A percentile compares a stretch with the other conserved stretches of the same genome.
Evolutionary conservation across 2,329 filamentous ascomycete species (phyloP).

Genomic region (Fusarium nanum): DNA sequence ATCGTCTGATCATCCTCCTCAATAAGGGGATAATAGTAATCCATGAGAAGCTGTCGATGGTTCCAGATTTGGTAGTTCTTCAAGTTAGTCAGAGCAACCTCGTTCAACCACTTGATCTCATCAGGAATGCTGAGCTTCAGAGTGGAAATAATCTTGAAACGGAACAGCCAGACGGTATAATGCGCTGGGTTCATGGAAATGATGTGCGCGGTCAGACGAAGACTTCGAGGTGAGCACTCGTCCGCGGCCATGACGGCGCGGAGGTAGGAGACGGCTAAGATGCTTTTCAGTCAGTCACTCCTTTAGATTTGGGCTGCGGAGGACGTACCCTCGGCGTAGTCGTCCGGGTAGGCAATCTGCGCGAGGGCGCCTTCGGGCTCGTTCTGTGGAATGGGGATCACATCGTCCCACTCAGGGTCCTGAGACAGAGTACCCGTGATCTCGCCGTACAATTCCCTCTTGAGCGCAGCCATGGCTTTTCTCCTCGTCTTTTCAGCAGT

Average conservation of each 20-base stretch:
- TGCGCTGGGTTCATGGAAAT: slow-evolving; percentile 95
- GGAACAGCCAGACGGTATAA: slow-evolving; percentile 98
- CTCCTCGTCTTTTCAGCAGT: slow-evolving; percentile 61
- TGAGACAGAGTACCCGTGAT: slow-evolving; percentile 60
- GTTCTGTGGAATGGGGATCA: slow-evolving; percentile 83
- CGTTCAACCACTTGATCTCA: slow-evolving; percentile 89
- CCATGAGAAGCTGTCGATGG: slow-evolving; percentile 73
- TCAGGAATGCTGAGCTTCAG: slow-evolving; percentile 72
- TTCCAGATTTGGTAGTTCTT: slow-evolving; percentile 99
- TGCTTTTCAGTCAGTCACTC: slow-evolving; percentile 39
- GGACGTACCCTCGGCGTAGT: slow-evolving; percentile 80
- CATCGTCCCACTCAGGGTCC: slow-evolving; percentile 84
- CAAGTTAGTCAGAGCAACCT: slow-evolving; percentile 82
- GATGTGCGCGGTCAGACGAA: slow-evolving; percentile 87
- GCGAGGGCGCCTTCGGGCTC: slow-evolving; percentile 88
- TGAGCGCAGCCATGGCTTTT: slow-evolving; percentile 63
- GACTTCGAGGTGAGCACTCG: slow-evolving; percentile 81
- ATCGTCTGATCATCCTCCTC: slow-evolving; percentile 66
- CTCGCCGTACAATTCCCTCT: slow-evolving; percentile 65
- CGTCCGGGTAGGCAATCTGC: slow-evolving; percentile 89
- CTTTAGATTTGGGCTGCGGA: slow-evolving; percentile 18
- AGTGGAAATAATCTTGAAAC: slow-evolving; percentile 79
- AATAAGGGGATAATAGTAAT: slow-evolving; percentile 69
- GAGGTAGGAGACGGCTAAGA: slow-evolving; percentile 85
- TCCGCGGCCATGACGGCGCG: slow-evolving; percentile 91